phyloP scores from a whole-genome alignment of 2,329 filamentous ascomycete genomes.

The Trichoderma breve region DNA sequence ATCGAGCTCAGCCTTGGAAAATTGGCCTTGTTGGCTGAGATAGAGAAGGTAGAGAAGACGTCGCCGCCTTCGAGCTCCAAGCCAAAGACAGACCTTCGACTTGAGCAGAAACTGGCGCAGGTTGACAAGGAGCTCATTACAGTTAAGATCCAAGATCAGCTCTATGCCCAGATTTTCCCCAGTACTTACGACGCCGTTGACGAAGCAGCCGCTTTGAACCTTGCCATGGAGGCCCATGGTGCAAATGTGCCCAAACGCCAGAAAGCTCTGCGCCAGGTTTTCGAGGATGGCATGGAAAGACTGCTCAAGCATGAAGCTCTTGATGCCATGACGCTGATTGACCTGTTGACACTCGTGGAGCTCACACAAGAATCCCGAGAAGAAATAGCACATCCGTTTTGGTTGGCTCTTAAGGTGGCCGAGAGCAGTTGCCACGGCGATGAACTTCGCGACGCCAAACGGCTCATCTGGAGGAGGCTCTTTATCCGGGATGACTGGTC shows the following conservation, averaged over 20 bases:
- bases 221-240: constrained; percentile 69
- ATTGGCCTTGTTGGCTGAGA: constrained; percentile 68
- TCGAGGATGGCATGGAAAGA: constrained; percentile 67
- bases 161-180: constrained; percentile 69
- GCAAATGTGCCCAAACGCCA: constrained; percentile 55
- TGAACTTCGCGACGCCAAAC: constrained; percentile 57
- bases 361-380: constrained; percentile 48
- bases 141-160: constrained; percentile 73
- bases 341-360: constrained; percentile 73
- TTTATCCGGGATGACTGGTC: constrained; percentile 84
- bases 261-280: constrained; percentile 65
- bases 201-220: constrained; percentile 70
- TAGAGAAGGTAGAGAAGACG: constrained; percentile 42
- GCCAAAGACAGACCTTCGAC: constrained; percentile 35
- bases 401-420: constrained; percentile 64
- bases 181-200: constrained; percentile 73
- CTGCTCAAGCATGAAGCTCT: constrained; percentile 72
- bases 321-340: constrained; percentile 63
- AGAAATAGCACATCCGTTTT: constrained; percentile 68
- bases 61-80: constrained; percentile 35
- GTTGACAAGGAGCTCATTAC: constrained; percentile 65
- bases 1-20: constrained; percentile 89
- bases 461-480: constrained; percentile 81
- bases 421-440: constrained; percentile 54
- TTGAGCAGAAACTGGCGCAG: constrained; percentile 46